phyloP scores from a whole-genome alignment of 108 stramenopile genomes.

The Cyclotella cryptica region DNA sequence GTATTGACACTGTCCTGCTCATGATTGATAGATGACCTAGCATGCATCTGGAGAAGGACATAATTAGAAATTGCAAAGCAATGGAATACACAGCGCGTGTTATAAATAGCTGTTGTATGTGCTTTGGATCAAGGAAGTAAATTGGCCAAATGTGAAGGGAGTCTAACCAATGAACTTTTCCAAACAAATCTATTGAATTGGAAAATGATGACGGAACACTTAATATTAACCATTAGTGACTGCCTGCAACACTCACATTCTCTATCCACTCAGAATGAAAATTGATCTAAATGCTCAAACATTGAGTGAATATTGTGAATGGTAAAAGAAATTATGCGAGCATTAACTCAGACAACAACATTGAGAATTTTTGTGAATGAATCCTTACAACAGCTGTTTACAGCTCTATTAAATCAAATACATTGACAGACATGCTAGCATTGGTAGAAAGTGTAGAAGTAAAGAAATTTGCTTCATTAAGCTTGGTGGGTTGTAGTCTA shows the following conservation, averaged over 20 bases:
- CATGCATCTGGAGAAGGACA: constrained; percentile 4
- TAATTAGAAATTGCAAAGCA: constrained; percentile 5
- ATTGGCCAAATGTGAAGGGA: background rate
- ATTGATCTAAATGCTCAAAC: constrained; percentile 44
- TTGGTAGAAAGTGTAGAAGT: too few relatives aligned
- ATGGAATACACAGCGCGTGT: constrained; percentile 48
- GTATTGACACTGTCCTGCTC: background rate
- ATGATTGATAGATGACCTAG: constrained; percentile 53
- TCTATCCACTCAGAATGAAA: constrained; percentile 45
- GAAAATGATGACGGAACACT: too few relatives aligned
- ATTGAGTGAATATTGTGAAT: constrained; percentile 28
- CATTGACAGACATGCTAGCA: too few relatives aligned
- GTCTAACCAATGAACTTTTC: background rate
- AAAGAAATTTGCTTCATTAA: background rate
- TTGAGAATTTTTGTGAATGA: background rate
- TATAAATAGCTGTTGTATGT: constrained; percentile 33
- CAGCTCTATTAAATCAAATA: too few relatives aligned
- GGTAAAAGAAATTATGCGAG: background rate
- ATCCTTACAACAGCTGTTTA: background rate
- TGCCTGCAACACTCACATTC: constrained; percentile 50
- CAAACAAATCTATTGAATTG: background rate
- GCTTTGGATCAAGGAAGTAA: constrained; percentile 40
- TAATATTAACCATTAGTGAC: constrained; percentile 21
- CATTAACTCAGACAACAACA: background rate
- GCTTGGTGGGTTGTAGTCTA: constrained; percentile 32